These are phyloP conservation scores for Capronia americana DNA, from an alignment of 2,329 filamentous ascomycete species.

Conservation along the genomic window DNA sequence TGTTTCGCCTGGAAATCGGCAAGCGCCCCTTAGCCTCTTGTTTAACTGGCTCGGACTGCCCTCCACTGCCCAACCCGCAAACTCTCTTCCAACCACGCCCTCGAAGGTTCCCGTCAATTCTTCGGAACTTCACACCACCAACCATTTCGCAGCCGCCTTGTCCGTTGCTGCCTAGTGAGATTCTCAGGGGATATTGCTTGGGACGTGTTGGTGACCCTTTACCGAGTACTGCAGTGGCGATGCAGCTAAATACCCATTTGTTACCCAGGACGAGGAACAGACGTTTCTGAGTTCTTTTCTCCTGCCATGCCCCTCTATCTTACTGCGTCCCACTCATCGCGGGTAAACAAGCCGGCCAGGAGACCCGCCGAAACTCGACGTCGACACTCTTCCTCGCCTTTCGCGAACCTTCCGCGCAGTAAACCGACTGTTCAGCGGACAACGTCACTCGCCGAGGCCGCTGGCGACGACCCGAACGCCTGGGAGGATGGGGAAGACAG, in stretches of 20 bases:
- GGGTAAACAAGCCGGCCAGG: constrained; percentile 51
- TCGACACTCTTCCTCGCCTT: constrained; percentile 47
- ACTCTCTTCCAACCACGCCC: constrained; percentile 29
- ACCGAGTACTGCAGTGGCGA: not conserved
- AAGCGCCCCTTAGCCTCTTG: not conserved
- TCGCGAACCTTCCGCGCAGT: constrained; percentile 49
- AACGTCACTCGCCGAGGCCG: constrained; percentile 34
- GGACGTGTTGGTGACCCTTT: not conserved
- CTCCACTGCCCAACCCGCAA: constrained; percentile 21
- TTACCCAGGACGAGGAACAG: not conserved
- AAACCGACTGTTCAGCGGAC: constrained; percentile 47
- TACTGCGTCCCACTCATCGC: constrained; percentile 55
- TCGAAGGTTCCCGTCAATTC: constrained; percentile 1
- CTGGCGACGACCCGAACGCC: constrained; percentile 38
- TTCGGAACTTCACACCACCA: constrained; percentile 7
- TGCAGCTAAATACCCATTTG: not conserved
- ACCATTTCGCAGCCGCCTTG: not conserved
- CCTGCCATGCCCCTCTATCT: constrained; percentile 54
- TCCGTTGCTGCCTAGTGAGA: not conserved
- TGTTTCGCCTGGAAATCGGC: constrained; percentile 6
- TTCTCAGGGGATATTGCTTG: not conserved
- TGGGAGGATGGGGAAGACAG: constrained; percentile 44
- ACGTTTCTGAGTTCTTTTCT: constrained; percentile 2
- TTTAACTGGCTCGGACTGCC: constrained; percentile 22
- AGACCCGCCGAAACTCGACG: constrained; percentile 38